Evolutionary conservation across 2,329 filamentous ascomycete species (phyloP), one percentile per base, ranked within the genome.

Genomic region (Calycina herbarum): DNA sequence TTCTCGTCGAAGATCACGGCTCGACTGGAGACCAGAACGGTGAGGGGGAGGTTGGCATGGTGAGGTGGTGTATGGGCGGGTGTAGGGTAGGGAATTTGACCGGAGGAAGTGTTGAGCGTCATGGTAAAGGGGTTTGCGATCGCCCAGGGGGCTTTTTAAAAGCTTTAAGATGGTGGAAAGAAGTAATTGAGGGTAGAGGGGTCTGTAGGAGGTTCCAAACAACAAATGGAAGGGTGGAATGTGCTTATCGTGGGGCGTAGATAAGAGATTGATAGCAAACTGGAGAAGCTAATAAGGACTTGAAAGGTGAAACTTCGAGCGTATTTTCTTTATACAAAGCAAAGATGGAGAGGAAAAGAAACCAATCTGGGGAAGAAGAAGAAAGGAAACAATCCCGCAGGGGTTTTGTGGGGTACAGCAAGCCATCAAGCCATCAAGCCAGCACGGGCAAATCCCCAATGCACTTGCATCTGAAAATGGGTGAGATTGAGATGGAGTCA

Each of bases 1-100:
- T 88, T 83, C 56, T 86, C 83, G 65, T 90, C 88, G 57, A 89
- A 90, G 72, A 98, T 82, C 61, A 98, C 88, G 65, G 92, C 92
- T 73, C 94, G 87, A 31, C 89, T 91, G 0, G 95, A 98, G 65
- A 90, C 90, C 65, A 98, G 84, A 66, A 97, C 92, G 56, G 87
- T 88, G 73, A 94, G 85, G 20, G 82, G 80, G 63, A 80, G 76
- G 61, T 64, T 66, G 10, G 70, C 70, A 27, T 72, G 64, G 60
- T 70, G 66, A 13, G 73, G 73, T 61, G 74, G 74, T 40, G 74
- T 76, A 35, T 70, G 68, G 17, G 72, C 67, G 17, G 73, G 73
- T 57, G 72, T 75, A 58, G 73, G 73, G 57, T 75, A 74, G 59
- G 70, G 67, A 40, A 69, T 59, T 20, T 54, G 20, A 20, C 57